phyloP scores from a whole-genome alignment of 2,329 filamentous ascomycete species.

The Coleophoma eucalyptorum region DNA sequence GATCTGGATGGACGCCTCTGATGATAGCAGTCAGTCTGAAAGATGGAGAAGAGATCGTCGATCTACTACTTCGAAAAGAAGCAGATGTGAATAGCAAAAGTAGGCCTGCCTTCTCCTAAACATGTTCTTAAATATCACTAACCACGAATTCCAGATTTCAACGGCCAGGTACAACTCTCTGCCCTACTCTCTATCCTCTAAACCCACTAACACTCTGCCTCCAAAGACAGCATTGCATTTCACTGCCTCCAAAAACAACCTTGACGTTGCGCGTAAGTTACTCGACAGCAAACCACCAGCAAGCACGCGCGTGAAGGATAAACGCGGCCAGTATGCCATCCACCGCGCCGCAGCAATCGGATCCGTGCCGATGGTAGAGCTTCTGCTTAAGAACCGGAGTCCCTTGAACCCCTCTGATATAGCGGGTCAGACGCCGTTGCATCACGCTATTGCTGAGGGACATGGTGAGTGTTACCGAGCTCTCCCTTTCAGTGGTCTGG shows the following conservation, averaged over 20 bases:
- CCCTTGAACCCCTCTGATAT: constrained; percentile 80
- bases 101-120: constrained; percentile 25
- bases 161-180: constrained; percentile 49
- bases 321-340: constrained; percentile 81
- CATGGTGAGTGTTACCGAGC: constrained; percentile 47
- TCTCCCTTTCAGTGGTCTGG: not conserved
- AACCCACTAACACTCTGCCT: too few species aligned
- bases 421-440: constrained; percentile 82
- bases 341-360: constrained; percentile 91
- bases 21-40: constrained; percentile 79
- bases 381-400: constrained; percentile 73
- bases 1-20: constrained; percentile 75
- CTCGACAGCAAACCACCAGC: constrained; percentile 66
- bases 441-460: constrained; percentile 79
- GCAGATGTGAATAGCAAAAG: constrained; percentile 74
- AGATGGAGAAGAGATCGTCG: constrained; percentile 65
- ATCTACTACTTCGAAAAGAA: constrained; percentile 62
- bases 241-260: constrained; percentile 81
- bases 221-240: constrained; percentile 83
- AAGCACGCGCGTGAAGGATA: constrained; percentile 77
- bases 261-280: constrained; percentile 77
- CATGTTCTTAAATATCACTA: not conserved
- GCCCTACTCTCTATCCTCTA: too few species aligned
- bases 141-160: constrained; percentile 45
- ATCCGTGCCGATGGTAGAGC: constrained; percentile 78